These are phyloP conservation scores for Blastobotrys buckinghamii DNA, from an alignment of 1,139 yeast genomes.

Conservation along the genomic window DNA sequence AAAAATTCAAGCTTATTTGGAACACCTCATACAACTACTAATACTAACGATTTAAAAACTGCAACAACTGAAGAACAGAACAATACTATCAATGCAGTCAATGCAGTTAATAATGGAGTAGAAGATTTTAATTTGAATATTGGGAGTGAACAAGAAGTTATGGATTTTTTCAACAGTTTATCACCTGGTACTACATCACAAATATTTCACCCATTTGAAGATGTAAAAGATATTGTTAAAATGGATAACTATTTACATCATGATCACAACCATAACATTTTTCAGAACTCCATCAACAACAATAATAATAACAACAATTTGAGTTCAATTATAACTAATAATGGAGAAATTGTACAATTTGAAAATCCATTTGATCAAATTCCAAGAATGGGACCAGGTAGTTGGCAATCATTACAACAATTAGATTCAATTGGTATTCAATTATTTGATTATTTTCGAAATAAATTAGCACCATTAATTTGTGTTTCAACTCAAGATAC, in stretches of 20 bases:
- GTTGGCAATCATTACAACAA: conserved; percentile 17
- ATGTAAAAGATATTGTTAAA: background rate
- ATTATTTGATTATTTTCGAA: conserved; percentile 61
- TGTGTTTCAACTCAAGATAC: conserved; percentile 62
- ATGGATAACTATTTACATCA: background rate
- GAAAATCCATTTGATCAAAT: background rate
- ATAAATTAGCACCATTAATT: conserved; percentile 50
- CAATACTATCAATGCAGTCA: background rate
- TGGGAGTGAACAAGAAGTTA: background rate
- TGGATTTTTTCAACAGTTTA: background rate
- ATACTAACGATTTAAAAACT: background rate
- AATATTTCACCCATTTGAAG: conserved; percentile 1
- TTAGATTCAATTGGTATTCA: conserved; percentile 43
- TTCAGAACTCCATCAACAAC: too few species aligned
- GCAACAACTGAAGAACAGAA: too few species aligned
- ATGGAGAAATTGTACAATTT: background rate
- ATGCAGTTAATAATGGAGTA: too few species aligned
- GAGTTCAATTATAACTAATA: background rate
- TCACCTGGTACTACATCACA: background rate
- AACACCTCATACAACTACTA: background rate
- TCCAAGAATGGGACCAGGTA: conserved; percentile 9
- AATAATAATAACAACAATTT: too few species aligned
- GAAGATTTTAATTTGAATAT: background rate
- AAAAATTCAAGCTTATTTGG: too few species aligned
- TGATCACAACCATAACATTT: background rate